Conservation (phyloP, 805 yeast genomes). For the Dipodascus albidus region DNA sequence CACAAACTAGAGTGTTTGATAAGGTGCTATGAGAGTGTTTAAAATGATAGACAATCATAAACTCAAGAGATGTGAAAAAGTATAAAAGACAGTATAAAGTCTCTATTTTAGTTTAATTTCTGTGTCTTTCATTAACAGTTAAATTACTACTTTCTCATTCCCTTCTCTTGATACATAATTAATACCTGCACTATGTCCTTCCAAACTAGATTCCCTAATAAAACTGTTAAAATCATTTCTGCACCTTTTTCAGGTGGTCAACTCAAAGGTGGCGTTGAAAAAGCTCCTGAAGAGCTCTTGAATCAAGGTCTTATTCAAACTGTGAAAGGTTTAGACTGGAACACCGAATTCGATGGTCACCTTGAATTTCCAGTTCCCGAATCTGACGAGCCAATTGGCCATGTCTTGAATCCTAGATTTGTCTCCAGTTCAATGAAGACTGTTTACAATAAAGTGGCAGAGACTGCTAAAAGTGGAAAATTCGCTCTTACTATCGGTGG, state of each 20-base stretch:
- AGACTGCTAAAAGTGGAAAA: conserved; percentile 35
- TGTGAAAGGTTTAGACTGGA: conserved; percentile 65
- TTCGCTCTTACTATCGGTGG: conserved; percentile 89
- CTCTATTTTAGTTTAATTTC: not conserved
- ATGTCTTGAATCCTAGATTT: conserved; percentile 59
- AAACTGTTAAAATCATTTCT: conserved; percentile 54
- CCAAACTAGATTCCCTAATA: conserved; percentile 39
- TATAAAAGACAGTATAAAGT: not conserved
- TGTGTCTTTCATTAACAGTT: not conserved
- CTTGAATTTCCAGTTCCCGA: conserved; percentile 24
- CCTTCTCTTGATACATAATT: not conserved
- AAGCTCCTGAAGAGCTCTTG: conserved; percentile 77
- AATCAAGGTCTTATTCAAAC: conserved; percentile 59
- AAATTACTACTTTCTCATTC: not conserved
- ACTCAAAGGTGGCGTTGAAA: conserved; percentile 85
- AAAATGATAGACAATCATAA: not conserved
- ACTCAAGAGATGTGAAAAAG: not conserved
- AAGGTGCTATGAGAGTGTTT: not conserved
- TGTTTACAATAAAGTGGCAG: conserved; percentile 49
- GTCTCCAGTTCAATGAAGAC: conserved; percentile 63
- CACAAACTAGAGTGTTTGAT: not conserved
- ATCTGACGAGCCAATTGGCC: conserved; percentile 43
- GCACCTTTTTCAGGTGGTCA: conserved; percentile 98
- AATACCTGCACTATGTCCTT: conserved; percentile 1
- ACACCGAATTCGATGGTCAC: conserved; percentile 30